Evolutionary conservation across 306 rosid genomes (phyloP), one percentile per base, ranked within the genome.

Genomic region (Gynostemma pentaphyllum): DNA sequence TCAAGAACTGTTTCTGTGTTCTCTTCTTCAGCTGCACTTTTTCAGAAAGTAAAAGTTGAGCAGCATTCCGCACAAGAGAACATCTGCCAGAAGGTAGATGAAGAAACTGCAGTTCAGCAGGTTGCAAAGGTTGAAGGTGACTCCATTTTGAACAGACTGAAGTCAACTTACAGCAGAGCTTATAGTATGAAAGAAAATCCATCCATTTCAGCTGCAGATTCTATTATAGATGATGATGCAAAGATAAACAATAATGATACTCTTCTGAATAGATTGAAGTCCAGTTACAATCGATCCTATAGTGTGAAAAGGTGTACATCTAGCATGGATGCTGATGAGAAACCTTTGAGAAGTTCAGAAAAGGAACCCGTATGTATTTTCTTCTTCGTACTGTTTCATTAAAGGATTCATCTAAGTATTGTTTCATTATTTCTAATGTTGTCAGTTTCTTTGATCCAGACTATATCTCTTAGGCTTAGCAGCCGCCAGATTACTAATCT

Each of bases 1-100:
- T 92, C 99, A 1, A 78, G 94, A 84, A 77, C 99, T 26, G 90
- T 86, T 59, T 84, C 99, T n/a, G 92, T 81, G 63, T 92, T 88
- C 74, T 79, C 90, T 48, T 88, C 95, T 70, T 92, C 99, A 45
- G 99, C 99, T 19, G 92, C 92, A 52, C 84, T 92, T 71, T 86
- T 88, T 79, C 95, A 86, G 84, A 92, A 82, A 71, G 73, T 76
- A 44, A 76, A 59, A 45, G 56, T 51, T 56, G 45, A 62, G 42
- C 49, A 27, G 19, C 16, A 44, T 50, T 16, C 59, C 15, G 1
- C 45, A 32, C 67, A 45, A 28, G 67, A 71, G 56, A 68, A 30
- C 41, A 67, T 67, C 15, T 11, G 11, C 52, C 57, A 48, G 11
- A 66, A 60, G 32, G 1, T 18, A 47, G 69, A 73, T 13, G 45